These are phyloP conservation scores for Scytalidium lignicola DNA, from an alignment of 2,329 filamentous ascomycete genomes.

Conservation along the genomic window DNA sequence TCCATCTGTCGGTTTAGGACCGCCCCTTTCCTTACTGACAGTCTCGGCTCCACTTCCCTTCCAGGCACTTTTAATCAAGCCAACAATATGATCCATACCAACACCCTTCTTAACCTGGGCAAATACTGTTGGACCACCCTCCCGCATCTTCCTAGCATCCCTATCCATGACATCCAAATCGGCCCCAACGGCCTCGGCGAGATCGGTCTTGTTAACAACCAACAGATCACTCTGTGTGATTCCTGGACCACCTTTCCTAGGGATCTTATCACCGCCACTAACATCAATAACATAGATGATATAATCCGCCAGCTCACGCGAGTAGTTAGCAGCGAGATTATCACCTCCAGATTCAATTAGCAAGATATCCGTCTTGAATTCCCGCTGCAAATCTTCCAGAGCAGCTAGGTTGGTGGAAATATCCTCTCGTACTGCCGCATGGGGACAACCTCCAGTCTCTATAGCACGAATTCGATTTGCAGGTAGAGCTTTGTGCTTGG, in stretches of 20 bases:
- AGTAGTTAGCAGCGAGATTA: constrained; percentile 96
- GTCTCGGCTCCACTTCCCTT: constrained; percentile 77
- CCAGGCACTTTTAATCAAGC: constrained; percentile 87
- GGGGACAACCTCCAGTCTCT: constrained; percentile 94
- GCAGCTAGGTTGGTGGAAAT: constrained; percentile 91
- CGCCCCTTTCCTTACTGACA: constrained; percentile 47
- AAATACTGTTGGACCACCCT: constrained; percentile 92
- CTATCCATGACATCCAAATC: constrained; percentile 92
- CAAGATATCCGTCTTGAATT: constrained; percentile 76
- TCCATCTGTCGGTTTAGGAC: constrained; percentile 52
- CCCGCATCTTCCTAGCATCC: constrained; percentile 89
- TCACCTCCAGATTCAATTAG: constrained; percentile 95
- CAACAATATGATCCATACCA: constrained; percentile 80
- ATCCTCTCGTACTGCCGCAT: constrained; percentile 95
- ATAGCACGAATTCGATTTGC: constrained; percentile 85
- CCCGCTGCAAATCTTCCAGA: constrained; percentile 78
- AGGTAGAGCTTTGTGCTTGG: constrained; percentile 76
- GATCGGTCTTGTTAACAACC: constrained; percentile 94
- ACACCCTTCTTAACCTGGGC: constrained; percentile 94
- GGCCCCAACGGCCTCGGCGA: constrained; percentile 85
- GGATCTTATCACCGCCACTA: constrained; percentile 92
- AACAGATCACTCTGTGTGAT: constrained; percentile 95
- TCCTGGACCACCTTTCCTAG: constrained; percentile 89
- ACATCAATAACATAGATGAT: constrained; percentile 99
- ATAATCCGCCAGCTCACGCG: constrained; percentile 87